phyloP scores from a whole-genome alignment of 306 rosid species.

The Lathyrus sativus region DNA sequence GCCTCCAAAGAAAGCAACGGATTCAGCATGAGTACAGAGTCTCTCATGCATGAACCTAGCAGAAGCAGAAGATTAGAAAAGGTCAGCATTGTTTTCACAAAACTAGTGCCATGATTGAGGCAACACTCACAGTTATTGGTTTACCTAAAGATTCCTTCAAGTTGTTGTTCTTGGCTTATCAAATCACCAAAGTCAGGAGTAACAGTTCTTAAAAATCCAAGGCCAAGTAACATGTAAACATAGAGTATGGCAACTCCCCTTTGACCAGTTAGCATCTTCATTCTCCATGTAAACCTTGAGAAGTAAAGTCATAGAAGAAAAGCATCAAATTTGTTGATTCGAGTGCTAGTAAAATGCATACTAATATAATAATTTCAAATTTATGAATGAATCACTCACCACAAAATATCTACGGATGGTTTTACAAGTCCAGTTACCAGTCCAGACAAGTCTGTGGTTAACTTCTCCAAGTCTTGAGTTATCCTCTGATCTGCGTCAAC shows the following conservation, averaged over 20 bases:
- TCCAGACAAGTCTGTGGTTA: slow-evolving; percentile 85
- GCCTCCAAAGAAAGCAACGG: slow-evolving; percentile 99
- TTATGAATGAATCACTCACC: slow-evolving; percentile 59
- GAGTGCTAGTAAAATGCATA: slow-evolving; percentile 22
- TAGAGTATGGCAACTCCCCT: slow-evolving; percentile 94
- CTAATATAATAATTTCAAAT: slow-evolving; percentile 17
- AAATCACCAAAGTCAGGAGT: slow-evolving; percentile 98
- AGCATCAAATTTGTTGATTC: slow-evolving; percentile 26
- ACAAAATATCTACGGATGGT: slow-evolving; percentile 92
- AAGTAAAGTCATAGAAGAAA: slow-evolving; percentile 28
- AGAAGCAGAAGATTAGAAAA: slow-evolving; percentile 36
- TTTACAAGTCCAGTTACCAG: slow-evolving; percentile 96
- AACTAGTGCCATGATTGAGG: slow-evolving; percentile 31
- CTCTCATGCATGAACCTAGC: slow-evolving; percentile 99
- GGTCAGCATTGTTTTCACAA: slow-evolving; percentile 34
- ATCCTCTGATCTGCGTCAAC: slow-evolving; percentile 96
- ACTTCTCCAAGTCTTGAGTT: slow-evolving; percentile 93
- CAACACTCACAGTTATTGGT: slow-evolving; percentile 34
- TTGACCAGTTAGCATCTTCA: slow-evolving; percentile 93
- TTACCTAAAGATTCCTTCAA: slow-evolving; percentile 95
- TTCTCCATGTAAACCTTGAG: slow-evolving; percentile 99
- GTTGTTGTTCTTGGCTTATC: slow-evolving; percentile 87
- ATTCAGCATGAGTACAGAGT: slow-evolving; percentile 94
- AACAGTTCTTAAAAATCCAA: slow-evolving; percentile 81
- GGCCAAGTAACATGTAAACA: slow-evolving; percentile 93